Evolutionary conservation across 169 alveolate species (phyloP).

Genomic region (Ichthyophthirius multifiliis): DNA sequence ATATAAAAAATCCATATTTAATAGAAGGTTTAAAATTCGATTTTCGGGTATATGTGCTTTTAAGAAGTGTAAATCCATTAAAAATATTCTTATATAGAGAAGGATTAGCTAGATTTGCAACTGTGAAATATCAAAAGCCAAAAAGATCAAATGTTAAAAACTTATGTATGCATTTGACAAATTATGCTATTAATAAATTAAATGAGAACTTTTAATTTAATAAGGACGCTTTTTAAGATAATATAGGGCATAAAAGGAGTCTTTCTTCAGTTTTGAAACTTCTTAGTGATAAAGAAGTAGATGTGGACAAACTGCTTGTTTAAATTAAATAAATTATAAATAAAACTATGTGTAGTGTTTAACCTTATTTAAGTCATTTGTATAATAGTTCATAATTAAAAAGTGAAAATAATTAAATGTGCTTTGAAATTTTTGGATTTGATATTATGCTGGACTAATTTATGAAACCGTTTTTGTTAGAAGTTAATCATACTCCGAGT

Average conservation of each 20-base stretch:
- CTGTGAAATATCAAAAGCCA: conserved; percentile 55
- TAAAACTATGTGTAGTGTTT: conserved; percentile 80
- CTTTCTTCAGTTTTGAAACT: conserved; percentile 49
- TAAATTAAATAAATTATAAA: conserved; percentile 74
- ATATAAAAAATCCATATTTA: conserved; percentile 55
- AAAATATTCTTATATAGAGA: conserved; percentile 61
- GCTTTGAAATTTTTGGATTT: conserved; percentile 85
- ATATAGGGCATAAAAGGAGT: conserved; percentile 81
- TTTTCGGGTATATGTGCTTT: conserved; percentile 69
- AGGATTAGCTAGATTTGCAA: conserved; percentile 77
- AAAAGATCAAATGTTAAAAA: conserved; percentile 26
- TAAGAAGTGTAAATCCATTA: conserved; percentile 61
- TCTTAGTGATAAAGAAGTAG: conserved; percentile 61
- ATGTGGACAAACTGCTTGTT: conserved; percentile 55
- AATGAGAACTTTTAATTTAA: conserved; percentile 41
- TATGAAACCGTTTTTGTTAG: conserved; percentile 52
- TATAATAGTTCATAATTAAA: conserved; percentile 81
- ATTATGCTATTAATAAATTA: conserved; percentile 63
- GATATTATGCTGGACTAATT: conserved; percentile 57
- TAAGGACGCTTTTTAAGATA: conserved; percentile 36
- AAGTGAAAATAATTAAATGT: conserved; percentile 77
- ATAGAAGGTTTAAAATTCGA: conserved; percentile 71
- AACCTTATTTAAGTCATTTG: conserved; percentile 82
- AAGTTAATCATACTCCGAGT: conserved; percentile 67
- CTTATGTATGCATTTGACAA: conserved; percentile 67